Conservation (phyloP, 805 yeast genomes). For the Candida tibetensis region DNA sequence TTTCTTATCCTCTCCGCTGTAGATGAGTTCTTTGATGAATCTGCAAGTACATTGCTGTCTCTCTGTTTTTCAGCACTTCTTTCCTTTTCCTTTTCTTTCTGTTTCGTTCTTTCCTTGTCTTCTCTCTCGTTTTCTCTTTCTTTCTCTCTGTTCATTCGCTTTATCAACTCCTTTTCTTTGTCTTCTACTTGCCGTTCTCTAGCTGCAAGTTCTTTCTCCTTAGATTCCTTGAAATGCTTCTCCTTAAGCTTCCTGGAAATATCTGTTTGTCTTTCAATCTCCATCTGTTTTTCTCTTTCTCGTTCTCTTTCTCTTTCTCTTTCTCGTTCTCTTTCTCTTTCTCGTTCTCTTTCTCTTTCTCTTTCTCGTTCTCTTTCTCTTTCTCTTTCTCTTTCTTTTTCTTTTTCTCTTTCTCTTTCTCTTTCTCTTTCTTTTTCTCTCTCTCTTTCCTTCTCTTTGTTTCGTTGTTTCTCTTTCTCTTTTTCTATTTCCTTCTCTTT, state of each 20-base stretch:
- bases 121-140: conserved; percentile 5
- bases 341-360: conserved; percentile 1
- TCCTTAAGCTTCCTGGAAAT: not conserved
- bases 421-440: conserved; percentile 4
- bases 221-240: conserved; percentile 2
- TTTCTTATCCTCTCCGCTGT: no score
- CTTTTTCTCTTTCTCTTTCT: conserved; percentile 1
- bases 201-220: conserved; percentile 6
- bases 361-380: not conserved
- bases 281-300: conserved; percentile 13
- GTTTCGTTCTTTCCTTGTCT: conserved; percentile 5
- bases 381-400: conserved; percentile 5
- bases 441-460: conserved; percentile 4
- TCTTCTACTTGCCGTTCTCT: conserved; percentile 2
- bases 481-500: conserved; percentile 2
- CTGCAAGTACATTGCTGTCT: no score
- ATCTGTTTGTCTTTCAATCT: not conserved
- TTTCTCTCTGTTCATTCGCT: not conserved
- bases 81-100: conserved; percentile 2
- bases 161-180: conserved; percentile 4
- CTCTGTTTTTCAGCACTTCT: conserved; percentile 2
- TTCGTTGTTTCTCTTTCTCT: conserved; percentile 1
- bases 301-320: not conserved
- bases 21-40: not conserved
- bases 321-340: conserved; percentile 4